These are phyloP conservation scores for Blastobotrys elegans DNA, from an alignment of 1,139 yeast genomes.

Conservation along the genomic window DNA sequence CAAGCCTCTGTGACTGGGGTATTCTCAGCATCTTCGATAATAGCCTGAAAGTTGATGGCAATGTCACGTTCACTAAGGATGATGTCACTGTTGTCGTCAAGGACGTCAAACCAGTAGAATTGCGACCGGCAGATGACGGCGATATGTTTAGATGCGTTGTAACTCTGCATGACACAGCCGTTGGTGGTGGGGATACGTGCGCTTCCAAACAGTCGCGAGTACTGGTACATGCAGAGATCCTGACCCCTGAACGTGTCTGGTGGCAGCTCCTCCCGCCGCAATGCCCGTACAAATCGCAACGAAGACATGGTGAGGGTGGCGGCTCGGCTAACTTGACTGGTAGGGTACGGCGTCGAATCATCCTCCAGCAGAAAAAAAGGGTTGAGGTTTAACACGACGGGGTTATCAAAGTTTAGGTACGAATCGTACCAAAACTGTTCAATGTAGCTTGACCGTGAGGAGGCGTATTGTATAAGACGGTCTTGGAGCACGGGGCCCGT, in stretches of 20 bases:
- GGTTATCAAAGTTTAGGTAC: constrained; percentile 79
- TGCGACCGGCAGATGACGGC: constrained; percentile 83
- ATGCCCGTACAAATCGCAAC: constrained; percentile 70
- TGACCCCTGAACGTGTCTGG: constrained; percentile 64
- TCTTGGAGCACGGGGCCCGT: constrained; percentile 59
- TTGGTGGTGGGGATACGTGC: constrained; percentile 74
- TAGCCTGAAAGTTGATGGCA: constrained; percentile 67
- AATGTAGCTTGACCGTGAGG: constrained; percentile 67
- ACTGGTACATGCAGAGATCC: constrained; percentile 84
- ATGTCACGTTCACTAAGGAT: constrained; percentile 70
- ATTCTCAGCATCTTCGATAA: constrained; percentile 62
- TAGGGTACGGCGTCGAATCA: constrained; percentile 77
- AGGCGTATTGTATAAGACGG: constrained; percentile 58
- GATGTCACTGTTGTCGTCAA: constrained; percentile 65
- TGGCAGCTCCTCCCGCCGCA: constrained; percentile 69
- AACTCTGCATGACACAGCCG: constrained; percentile 85
- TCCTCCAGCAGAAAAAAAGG: constrained; percentile 87
- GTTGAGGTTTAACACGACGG: constrained; percentile 76
- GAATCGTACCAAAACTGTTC: constrained; percentile 95
- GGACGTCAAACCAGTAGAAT: constrained; percentile 89
- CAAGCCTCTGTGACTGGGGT: constrained; percentile 65
- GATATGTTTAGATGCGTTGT: constrained; percentile 67
- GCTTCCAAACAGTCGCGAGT: constrained; percentile 77
- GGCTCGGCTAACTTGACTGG: constrained; percentile 72
- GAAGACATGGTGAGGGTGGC: constrained; percentile 76